A percentile compares a stretch with the other conserved stretches of the same genome.
Conservation (phyloP, 106 monocot species). For the Dioscorea zingiberensis region DNA sequence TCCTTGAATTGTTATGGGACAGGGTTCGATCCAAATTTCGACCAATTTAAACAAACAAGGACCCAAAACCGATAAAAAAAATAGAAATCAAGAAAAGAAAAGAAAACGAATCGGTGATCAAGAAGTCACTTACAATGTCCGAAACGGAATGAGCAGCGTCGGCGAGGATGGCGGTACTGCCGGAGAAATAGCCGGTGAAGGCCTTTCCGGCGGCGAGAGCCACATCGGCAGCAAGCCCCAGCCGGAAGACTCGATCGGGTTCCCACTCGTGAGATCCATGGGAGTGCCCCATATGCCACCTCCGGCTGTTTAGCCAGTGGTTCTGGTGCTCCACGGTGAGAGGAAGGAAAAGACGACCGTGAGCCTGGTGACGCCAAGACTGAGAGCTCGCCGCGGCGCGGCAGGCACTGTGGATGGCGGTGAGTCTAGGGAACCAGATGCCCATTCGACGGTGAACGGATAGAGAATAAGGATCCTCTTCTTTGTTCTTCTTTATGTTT, state of each 20-base stretch:
- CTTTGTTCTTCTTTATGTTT: too few relatives aligned
- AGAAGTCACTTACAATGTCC: constrained; percentile 34
- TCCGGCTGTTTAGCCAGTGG: constrained; percentile 15
- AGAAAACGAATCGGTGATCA: not conserved
- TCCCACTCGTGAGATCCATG: constrained; percentile 8
- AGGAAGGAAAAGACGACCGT: not conserved
- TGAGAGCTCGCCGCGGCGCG: not conserved
- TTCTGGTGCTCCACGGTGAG: constrained; percentile 11
- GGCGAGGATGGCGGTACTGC: constrained; percentile 71
- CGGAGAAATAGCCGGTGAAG: constrained; percentile 58
- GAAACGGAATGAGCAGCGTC: constrained; percentile 75
- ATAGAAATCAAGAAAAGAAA: not conserved
- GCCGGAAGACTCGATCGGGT: constrained; percentile 50
- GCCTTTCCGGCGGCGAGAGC: constrained; percentile 55
- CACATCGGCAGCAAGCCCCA: constrained; percentile 59
- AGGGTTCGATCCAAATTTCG: not conserved
- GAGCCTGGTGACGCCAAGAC: not conserved
- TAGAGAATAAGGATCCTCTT: too few relatives aligned
- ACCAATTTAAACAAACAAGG: not conserved
- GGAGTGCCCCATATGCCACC: constrained; percentile 49
- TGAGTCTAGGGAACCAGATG: constrained; percentile 14
- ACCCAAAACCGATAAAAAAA: not conserved
- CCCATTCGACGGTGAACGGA: too few relatives aligned
- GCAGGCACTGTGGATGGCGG: not conserved
- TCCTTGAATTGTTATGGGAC: not conserved